These are phyloP conservation scores for Isatis tinctoria DNA, from an alignment of 345 rosid genomes.

Conservation along the genomic window DNA sequence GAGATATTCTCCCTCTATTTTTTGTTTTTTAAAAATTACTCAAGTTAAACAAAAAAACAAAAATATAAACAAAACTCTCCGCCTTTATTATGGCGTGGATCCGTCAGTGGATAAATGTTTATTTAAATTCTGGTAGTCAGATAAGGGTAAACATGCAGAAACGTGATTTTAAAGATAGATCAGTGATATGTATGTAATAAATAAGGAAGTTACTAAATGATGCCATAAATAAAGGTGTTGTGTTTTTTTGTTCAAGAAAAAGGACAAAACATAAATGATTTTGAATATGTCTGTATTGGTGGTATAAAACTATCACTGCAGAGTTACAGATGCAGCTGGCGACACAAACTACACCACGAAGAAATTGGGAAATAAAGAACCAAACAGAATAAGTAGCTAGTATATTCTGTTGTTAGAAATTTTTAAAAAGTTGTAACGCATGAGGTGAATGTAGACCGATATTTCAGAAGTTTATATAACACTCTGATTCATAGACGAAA, in stretches of 20 bases:
- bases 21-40: neutral
- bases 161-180: constrained; percentile 27
- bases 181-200: constrained; percentile 17
- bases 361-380: neutral
- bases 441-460: neutral
- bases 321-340: constrained; percentile 27
- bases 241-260: neutral
- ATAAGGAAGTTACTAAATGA: constrained; percentile 9
- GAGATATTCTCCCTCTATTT: neutral
- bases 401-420: neutral
- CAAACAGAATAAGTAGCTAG: neutral
- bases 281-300: constrained; percentile 7
- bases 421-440: neutral
- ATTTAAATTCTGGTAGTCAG: constrained; percentile 13
- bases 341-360: constrained; percentile 21
- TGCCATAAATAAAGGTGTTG: neutral
- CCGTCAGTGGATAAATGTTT: constrained; percentile 24
- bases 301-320: constrained; percentile 12
- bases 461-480: neutral
- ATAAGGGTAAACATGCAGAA: constrained; percentile 31
- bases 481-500: neutral
- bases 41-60: neutral
- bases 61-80: neutral
- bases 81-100: constrained; percentile 8
- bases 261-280: constrained; percentile 6